Evolutionary conservation across 106 monocot species (phyloP).

Genomic region (Acorus gramineus): DNA sequence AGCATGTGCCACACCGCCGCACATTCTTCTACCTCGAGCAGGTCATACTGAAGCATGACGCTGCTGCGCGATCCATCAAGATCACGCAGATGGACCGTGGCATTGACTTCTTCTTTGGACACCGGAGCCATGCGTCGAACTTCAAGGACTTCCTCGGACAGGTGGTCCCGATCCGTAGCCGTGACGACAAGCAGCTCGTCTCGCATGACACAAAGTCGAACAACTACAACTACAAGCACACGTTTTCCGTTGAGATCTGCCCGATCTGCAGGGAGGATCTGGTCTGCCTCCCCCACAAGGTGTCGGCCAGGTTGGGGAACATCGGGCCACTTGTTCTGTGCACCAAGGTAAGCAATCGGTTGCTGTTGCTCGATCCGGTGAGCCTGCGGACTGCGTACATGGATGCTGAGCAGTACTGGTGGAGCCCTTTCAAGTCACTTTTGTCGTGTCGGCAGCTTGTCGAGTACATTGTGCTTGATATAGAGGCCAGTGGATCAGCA

Average conservation of each 20-base stretch:
- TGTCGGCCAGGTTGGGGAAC: conserved; percentile 21
- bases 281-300: conserved; percentile 29
- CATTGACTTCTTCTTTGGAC: conserved; percentile 72
- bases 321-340: conserved; percentile 34
- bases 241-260: conserved; percentile 39
- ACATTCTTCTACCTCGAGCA: conserved; percentile 91
- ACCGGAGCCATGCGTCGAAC: conserved; percentile 43
- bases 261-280: conserved; percentile 36
- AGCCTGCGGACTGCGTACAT: conserved; percentile 29
- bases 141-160: conserved; percentile 36
- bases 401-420: conserved; percentile 51
- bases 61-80: conserved; percentile 54
- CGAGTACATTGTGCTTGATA: conserved; percentile 43
- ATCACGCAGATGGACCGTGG: conserved; percentile 57
- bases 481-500: conserved; percentile 29
- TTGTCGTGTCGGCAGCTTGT: conserved; percentile 47
- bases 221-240: conserved; percentile 53
- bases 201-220: conserved; percentile 27
- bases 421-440: conserved; percentile 32
- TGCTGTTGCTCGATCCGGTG: conserved; percentile 31
- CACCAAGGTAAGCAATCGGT: conserved; percentile 26
- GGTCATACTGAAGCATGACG: conserved; percentile 69
- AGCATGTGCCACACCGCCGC: conserved; percentile 76
- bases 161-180: conserved; percentile 17
- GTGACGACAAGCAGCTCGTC: conserved; percentile 32